Conservation (phyloP, 73 alveolate genomes). For the Effrenium voratum region DNA sequence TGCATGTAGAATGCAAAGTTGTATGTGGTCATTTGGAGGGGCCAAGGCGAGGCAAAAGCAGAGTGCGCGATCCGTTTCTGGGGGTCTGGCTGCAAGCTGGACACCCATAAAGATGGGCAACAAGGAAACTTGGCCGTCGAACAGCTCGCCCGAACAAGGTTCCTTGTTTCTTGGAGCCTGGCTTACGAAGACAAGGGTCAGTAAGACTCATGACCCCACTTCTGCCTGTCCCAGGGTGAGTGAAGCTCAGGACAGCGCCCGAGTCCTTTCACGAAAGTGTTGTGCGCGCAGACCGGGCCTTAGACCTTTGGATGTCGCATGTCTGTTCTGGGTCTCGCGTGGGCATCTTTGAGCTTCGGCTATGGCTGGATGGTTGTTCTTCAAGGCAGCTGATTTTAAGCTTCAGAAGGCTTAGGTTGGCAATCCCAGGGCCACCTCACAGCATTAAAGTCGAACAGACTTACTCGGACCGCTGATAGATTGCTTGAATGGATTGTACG, state of each 20-base stretch:
- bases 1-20: neutral
- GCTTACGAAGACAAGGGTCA: too few species aligned
- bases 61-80: neutral
- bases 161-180: too few species aligned
- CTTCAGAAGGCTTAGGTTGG: too few species aligned
- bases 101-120: neutral
- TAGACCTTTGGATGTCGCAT: neutral
- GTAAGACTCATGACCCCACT: too few species aligned
- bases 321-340: neutral
- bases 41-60: too few species aligned
- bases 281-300: constrained; percentile 1
- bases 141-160: too few species aligned
- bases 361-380: neutral
- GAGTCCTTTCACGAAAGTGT: constrained; percentile 36
- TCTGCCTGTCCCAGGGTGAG: neutral
- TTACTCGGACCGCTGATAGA: too few species aligned
- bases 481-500: too few species aligned
- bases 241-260: neutral
- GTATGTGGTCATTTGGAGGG: too few species aligned
- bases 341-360: neutral
- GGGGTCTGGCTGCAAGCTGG: neutral
- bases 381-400: neutral
- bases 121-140: neutral
- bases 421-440: too few species aligned
- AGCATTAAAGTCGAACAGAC: too few species aligned